Evolutionary conservation across 306 rosid species (phyloP).

Genomic region (Geum urbanum): DNA sequence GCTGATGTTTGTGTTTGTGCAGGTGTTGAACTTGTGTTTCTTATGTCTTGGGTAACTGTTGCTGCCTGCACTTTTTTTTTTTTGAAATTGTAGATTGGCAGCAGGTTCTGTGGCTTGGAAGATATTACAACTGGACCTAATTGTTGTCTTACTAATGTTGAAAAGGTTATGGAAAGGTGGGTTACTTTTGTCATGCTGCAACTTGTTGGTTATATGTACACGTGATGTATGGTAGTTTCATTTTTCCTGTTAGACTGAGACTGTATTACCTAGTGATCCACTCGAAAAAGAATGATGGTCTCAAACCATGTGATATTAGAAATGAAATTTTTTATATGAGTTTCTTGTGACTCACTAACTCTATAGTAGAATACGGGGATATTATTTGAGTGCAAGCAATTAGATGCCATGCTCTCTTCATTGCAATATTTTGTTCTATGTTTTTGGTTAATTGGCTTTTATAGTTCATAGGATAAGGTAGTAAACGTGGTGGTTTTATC

Average conservation of each 20-base stretch:
- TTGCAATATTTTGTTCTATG: neutral
- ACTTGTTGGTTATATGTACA: neutral
- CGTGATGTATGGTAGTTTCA: neutral
- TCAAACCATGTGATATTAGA: neutral
- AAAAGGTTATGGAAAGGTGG: constrained; percentile 63
- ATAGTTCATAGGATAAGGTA: neutral
- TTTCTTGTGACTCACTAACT: neutral
- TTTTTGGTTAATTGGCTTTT: neutral
- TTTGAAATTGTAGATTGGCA: constrained; percentile 42
- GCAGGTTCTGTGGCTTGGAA: constrained; percentile 44
- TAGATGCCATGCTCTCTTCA: neutral
- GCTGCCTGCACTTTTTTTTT: constrained; percentile 26
- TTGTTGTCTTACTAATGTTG: constrained; percentile 33
- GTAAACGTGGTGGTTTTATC: neutral
- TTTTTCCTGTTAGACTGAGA: neutral
- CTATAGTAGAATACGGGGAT: neutral
- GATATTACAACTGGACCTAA: constrained; percentile 32
- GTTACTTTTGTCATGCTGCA: constrained; percentile 20
- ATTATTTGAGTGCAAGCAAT: neutral
- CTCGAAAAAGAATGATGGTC: neutral
- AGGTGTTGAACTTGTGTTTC: neutral
- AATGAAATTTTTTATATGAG: neutral
- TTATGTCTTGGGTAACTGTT: constrained; percentile 7
- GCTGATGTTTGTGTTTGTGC: neutral
- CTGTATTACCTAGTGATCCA: neutral